Conservation (phyloP, 78 protist genomes). For the Speleostelium caveatum region DNA sequence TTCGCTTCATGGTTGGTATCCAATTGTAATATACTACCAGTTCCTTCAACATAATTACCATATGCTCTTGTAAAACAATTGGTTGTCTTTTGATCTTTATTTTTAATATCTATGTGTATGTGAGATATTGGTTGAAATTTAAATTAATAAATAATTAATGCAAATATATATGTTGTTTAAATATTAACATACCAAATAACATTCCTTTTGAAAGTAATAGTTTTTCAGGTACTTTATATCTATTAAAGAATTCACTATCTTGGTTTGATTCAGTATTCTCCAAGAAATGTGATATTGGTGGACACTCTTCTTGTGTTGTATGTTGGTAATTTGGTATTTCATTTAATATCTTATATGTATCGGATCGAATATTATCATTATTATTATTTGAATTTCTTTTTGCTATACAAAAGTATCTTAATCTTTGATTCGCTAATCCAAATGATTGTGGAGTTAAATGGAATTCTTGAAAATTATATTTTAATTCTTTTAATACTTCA, state of each 20-base stretch:
- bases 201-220: conserved; percentile 34
- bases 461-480: conserved; percentile 78
- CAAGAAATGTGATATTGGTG: not conserved
- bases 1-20: conserved; percentile 12
- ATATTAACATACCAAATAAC: conserved; percentile 22
- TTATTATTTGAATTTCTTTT: not conserved
- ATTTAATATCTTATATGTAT: not conserved
- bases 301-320: not conserved
- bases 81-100: conserved; percentile 18
- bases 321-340: conserved; percentile 2
- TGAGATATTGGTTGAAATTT: too few species aligned
- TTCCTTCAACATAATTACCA: conserved; percentile 76
- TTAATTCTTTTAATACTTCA: conserved; percentile 30
- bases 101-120: conserved; percentile 76
- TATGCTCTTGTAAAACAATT: conserved; percentile 74
- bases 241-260: conserved; percentile 2
- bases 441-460: conserved; percentile 77
- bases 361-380: not conserved
- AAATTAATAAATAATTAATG: too few species aligned
- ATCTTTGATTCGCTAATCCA: conserved; percentile 86
- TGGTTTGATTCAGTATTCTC: conserved; percentile 12
- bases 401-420: conserved; percentile 88
- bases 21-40: conserved; percentile 74
- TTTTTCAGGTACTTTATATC: conserved; percentile 25
- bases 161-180: too few species aligned